Evolutionary conservation across 1,284 basidiomycete species (phyloP), one percentile per base, ranked within the genome.

Genomic region (Ceratobasidium sp.): DNA sequence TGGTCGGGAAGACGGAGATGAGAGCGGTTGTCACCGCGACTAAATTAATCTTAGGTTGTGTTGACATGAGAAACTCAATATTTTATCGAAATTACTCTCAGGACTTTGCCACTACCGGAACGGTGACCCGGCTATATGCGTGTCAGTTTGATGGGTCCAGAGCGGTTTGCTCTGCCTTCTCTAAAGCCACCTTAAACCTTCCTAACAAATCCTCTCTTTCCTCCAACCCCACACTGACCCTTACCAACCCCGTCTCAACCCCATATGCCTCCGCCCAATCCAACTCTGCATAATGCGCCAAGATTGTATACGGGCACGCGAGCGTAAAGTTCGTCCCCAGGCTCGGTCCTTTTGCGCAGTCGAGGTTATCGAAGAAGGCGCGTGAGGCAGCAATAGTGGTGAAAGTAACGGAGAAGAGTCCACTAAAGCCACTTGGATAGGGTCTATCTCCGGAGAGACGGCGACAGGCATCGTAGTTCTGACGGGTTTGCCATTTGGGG

Each of bases 241-340:
- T 87, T 4, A 99, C 93, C 56, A 99, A 84, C 3, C 90, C 91
- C 64, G 85, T 84, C 81, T 97, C 95, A 5, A 99, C 95, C 17
- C 95, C 97, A 82, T 90, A 96, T 76, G 86, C 82, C 36, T 88
- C 90, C 5, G 96, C 97, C 98, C 98, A 99, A 44, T 94, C 93
- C 74, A 98, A 84, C 84, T 99, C 98, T 2, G 85, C 81, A 79
- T 93, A 99, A 82, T 99, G 98, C 29, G 95, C 98, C 27, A 99
- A 86, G 76, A 99, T 91, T 2, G 95, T 93, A 82, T 96, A 99
- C 27, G 97, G 97, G 79, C 91, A 95, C 31, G 94, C 95, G 17
- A 98, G 87, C 1, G 97, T 99, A 82, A 99, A 98, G 85, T 96
- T 98, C 45, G 97, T 99, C 0, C 97, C 97, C 24, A 99, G 87